Evolutionary conservation across 1,284 basidiomycete genomes (phyloP).

Genomic region (Sanghuangporus weigelae): DNA sequence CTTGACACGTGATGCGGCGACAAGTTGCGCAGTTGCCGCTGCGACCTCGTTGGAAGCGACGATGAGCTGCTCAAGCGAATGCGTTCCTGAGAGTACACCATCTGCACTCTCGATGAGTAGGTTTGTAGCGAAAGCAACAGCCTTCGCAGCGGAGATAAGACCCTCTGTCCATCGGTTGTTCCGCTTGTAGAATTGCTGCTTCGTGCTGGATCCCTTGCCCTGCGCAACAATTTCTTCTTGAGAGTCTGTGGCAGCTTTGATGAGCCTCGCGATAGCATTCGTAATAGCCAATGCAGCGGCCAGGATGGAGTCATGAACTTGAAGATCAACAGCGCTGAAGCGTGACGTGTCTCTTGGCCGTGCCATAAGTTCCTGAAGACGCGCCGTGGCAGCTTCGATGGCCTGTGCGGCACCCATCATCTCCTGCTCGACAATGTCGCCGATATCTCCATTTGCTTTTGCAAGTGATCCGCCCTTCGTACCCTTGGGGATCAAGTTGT

Average conservation of each 20-base stretch:
- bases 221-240: slow-evolving; percentile 98
- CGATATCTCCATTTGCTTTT: slow-evolving; percentile 88
- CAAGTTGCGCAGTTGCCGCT: slow-evolving; percentile 94
- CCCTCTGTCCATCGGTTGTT: slow-evolving; percentile 99
- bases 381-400: slow-evolving; percentile 90
- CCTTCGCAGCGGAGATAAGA: slow-evolving; percentile 95
- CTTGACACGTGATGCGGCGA: slow-evolving; percentile 97
- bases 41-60: slow-evolving; percentile 99
- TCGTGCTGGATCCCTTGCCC: slow-evolving; percentile 87
- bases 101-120: slow-evolving; percentile 97
- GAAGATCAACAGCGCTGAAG: slow-evolving; percentile 87
- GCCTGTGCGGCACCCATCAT: slow-evolving; percentile 93
- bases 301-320: slow-evolving; percentile 98
- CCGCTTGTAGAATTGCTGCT: slow-evolving; percentile 98
- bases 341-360: slow-evolving; percentile 81
- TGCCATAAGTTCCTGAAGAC: slow-evolving; percentile 85
- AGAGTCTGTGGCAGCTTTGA: slow-evolving; percentile 93
- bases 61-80: slow-evolving; percentile 97
- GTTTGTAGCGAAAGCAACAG: slow-evolving; percentile 96
- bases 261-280: slow-evolving; percentile 89
- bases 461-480: slow-evolving; percentile 65
- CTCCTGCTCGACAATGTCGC: slow-evolving; percentile 94
- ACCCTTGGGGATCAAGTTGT: slow-evolving; percentile 82
- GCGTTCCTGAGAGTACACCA: slow-evolving; percentile 93
- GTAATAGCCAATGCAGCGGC: slow-evolving; percentile 93